phyloP scores from a whole-genome alignment of 2,329 filamentous ascomycete genomes.

The Colletotrichum brevisporum region DNA sequence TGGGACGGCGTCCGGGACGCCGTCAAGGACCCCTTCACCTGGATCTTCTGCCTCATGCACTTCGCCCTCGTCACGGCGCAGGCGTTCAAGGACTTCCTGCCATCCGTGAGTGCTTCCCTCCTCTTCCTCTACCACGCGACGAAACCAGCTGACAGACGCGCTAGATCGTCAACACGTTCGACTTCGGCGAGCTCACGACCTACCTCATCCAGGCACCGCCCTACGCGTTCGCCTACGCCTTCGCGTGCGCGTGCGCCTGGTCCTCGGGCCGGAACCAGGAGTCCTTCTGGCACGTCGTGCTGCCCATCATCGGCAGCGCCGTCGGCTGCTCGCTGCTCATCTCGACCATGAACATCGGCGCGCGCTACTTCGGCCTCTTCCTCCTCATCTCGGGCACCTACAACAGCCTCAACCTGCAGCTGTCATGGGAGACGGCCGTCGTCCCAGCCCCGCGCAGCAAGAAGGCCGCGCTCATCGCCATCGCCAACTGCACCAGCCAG shows the following conservation, averaged over 20 bases:
- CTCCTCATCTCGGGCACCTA: conserved; percentile 55
- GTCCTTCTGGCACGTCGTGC: conserved; percentile 55
- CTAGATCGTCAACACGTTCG: conserved; percentile 47
- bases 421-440: conserved; percentile 56
- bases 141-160: neutral
- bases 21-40: conserved; percentile 54
- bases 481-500: conserved; percentile 56
- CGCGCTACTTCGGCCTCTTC: conserved; percentile 58
- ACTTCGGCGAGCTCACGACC: conserved; percentile 47
- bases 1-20: conserved; percentile 53
- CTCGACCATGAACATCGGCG: conserved; percentile 54
- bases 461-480: conserved; percentile 56
- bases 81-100: conserved; percentile 58
- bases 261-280: conserved; percentile 52
- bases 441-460: conserved; percentile 55
- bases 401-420: conserved; percentile 54
- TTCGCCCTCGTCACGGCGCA: conserved; percentile 60
- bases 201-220: conserved; percentile 57
- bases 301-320: conserved; percentile 50
- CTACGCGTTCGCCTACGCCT: conserved; percentile 56
- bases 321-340: conserved; percentile 57
- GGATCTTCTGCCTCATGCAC: conserved; percentile 57
- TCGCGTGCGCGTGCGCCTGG: conserved; percentile 52
- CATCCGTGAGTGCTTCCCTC: conserved; percentile 48
- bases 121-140: too few species aligned